A percentile compares a stretch with the other conserved stretches of the same genome.
These are phyloP conservation scores for Ascobolus immersus DNA, from an alignment of 495 filamentous ascomycete genomes.

Conservation along the genomic window DNA sequence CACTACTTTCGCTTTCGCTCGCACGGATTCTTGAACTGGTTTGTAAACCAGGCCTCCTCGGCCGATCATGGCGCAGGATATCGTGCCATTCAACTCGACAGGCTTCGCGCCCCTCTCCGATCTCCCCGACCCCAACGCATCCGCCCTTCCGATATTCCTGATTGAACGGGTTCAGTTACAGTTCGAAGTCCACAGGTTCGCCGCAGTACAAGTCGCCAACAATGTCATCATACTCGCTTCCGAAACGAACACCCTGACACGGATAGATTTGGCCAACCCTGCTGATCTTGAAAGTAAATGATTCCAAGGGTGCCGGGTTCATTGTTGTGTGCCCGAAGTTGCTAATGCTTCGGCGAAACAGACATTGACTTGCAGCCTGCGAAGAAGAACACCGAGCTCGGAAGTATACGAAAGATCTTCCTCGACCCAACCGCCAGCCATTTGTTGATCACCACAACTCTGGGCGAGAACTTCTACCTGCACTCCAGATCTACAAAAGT, in stretches of 20 bases:
- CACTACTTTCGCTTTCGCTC: no score
- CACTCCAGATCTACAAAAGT: conserved; percentile 81
- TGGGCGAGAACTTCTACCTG: conserved; percentile 91
- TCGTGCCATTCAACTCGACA: no score
- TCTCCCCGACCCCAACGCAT: no score
- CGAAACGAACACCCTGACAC: conserved; percentile 62
- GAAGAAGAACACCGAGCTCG: conserved; percentile 74
- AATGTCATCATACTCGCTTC: conserved; percentile 83
- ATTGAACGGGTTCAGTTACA: conserved; percentile 73
- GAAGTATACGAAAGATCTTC: conserved; percentile 82
- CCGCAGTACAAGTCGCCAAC: conserved; percentile 87
- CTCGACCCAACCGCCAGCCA: conserved; percentile 91
- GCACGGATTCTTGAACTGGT: no score
- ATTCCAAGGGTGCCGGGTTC: background rate
- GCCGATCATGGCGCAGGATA: no score
- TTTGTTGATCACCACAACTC: conserved; percentile 67
- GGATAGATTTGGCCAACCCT: conserved; percentile 80
- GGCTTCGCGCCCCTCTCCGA: no score
- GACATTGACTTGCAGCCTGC: conserved; percentile 94
- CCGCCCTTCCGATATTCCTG: conserved; percentile 64
- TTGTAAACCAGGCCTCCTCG: no score
- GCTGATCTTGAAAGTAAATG: background rate
- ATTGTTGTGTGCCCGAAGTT: background rate
- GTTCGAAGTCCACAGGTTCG: conserved; percentile 76
- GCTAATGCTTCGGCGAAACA: conserved; percentile 18